Evolutionary conservation across 2,329 filamentous ascomycete genomes (phyloP).

Genomic region (Akanthomyces dipterigenus): DNA sequence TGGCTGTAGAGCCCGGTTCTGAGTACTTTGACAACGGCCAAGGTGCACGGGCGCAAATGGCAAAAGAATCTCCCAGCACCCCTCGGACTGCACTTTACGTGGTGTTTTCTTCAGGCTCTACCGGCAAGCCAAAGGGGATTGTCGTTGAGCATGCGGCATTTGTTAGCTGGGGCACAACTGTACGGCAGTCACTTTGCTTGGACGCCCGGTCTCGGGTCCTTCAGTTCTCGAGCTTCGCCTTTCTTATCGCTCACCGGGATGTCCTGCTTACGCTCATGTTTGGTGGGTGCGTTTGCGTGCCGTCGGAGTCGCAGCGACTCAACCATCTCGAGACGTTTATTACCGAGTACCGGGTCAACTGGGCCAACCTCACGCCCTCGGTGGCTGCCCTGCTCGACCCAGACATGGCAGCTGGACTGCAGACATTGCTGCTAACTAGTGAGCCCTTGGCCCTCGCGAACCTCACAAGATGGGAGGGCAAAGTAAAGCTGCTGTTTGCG

Average conservation of each 20-base stretch:
- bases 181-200: neutral
- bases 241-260: slow-evolving; percentile 8
- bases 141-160: slow-evolving; percentile 22
- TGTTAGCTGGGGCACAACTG: neutral
- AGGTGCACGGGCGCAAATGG: neutral
- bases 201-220: neutral
- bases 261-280: slow-evolving; percentile 1
- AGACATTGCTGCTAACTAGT: neutral
- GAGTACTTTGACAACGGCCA: neutral
- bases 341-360: slow-evolving; percentile 10
- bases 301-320: slow-evolving; percentile 10
- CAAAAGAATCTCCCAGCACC: neutral
- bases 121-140: slow-evolving; percentile 44
- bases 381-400: slow-evolving; percentile 1
- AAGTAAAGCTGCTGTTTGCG: neutral
- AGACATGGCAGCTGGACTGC: neutral
- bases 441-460: neutral
- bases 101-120: slow-evolving; percentile 49
- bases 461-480: neutral
- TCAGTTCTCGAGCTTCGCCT: slow-evolving; percentile 11
- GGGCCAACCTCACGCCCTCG: slow-evolving; percentile 4
- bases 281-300: slow-evolving; percentile 12
- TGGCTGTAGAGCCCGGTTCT: neutral
- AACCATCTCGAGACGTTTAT: slow-evolving; percentile 11
- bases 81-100: slow-evolving; percentile 22